phyloP scores from a whole-genome alignment of 2,329 filamentous ascomycete species.

The Nothophaeocryptopus gaeumannii region DNA sequence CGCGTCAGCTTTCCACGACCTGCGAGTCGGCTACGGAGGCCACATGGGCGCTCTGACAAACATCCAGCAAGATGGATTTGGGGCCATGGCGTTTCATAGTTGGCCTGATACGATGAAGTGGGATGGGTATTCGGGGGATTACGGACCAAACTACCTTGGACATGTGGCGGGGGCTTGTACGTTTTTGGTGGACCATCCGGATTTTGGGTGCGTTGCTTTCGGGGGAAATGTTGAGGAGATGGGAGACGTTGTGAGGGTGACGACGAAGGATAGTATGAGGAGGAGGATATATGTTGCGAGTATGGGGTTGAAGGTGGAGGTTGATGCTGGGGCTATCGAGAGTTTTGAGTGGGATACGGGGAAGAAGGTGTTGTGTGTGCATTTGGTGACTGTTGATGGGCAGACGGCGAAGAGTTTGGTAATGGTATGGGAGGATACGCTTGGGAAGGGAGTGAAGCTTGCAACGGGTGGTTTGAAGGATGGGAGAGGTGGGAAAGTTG shows the following conservation, averaged over 20 bases:
- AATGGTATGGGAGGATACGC: neutral
- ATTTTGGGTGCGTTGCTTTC: conserved; percentile 50
- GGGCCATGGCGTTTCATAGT: conserved; percentile 56
- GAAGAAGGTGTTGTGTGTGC: conserved; percentile 28
- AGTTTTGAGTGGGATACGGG: conserved; percentile 37
- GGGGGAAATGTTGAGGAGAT: conserved; percentile 43
- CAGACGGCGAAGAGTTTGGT: neutral
- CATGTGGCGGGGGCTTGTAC: conserved; percentile 50
- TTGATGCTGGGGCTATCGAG: conserved; percentile 47
- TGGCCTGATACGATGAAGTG: conserved; percentile 56
- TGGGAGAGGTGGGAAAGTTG: neutral
- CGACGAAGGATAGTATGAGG: conserved; percentile 48
- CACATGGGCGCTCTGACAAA: conserved; percentile 54
- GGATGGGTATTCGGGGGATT: conserved; percentile 59
- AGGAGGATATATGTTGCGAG: conserved; percentile 50
- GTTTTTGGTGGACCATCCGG: conserved; percentile 48
- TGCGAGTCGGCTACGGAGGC: conserved; percentile 56
- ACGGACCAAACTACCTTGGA: conserved; percentile 55
- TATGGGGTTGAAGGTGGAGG: conserved; percentile 41
- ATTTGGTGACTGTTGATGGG: neutral
- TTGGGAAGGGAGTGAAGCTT: neutral
- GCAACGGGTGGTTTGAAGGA: neutral
- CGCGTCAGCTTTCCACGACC: conserved; percentile 45
- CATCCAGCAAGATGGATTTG: conserved; percentile 56
- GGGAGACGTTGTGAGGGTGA: conserved; percentile 35